Percentiles rank a stretch among this genome's conserved stretches.
Conservation (phyloP, 306 rosid species). For the Argentina anserina region DNA sequence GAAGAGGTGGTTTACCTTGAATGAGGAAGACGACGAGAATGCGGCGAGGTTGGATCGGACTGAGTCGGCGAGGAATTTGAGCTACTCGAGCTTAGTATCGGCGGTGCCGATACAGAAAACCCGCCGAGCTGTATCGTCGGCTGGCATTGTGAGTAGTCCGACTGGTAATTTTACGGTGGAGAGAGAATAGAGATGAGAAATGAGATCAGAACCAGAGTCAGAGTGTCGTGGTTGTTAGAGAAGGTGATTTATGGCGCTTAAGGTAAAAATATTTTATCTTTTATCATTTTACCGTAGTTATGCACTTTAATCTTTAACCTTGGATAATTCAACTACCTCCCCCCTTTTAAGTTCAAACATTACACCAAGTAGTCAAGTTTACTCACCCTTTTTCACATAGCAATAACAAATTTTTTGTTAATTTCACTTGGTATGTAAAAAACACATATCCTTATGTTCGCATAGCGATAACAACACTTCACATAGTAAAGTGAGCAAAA, state of each 20-base stretch:
- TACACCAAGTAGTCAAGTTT: no score
- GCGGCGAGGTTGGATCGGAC: constrained; percentile 56
- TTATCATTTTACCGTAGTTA: not conserved
- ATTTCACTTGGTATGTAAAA: no score
- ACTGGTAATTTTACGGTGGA: not conserved
- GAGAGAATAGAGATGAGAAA: not conserved
- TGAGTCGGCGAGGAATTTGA: constrained; percentile 57
- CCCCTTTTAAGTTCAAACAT: no score
- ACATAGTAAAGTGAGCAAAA: no score
- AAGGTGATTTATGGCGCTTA: not conserved
- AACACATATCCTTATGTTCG: no score
- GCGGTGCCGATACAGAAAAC: constrained; percentile 79
- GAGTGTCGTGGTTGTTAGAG: not conserved
- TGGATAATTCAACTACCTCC: no score
- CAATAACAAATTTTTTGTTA: no score
- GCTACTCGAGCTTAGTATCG: constrained; percentile 81
- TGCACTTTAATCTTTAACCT: no score
- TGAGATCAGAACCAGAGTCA: not conserved
- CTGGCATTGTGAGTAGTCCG: constrained; percentile 23
- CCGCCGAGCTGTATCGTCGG: constrained; percentile 21
- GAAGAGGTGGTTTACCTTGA: constrained; percentile 30
- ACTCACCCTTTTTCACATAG: no score
- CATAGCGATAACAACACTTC: no score
- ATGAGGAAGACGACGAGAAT: constrained; percentile 45
- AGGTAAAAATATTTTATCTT: not conserved